Evolutionary conservation across 2,329 filamentous ascomycete species (phyloP).

Genomic region (Metarhizium rileyi): DNA sequence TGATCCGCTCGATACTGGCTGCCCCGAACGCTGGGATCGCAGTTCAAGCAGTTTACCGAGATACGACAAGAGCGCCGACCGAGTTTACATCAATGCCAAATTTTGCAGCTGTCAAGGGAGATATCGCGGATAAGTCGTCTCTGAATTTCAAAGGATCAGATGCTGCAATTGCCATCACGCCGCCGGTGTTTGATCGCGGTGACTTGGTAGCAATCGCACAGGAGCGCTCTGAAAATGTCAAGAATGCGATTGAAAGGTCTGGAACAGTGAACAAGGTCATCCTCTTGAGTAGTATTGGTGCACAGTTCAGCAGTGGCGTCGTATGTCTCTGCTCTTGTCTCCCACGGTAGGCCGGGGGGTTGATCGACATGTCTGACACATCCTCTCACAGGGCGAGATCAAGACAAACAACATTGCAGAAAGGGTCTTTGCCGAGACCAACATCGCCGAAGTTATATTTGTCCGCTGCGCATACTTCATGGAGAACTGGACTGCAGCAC

Average conservation of each 20-base stretch:
- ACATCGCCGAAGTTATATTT: slow-evolving; percentile 18
- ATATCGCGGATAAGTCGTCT: slow-evolving; percentile 17
- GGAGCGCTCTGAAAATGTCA: slow-evolving; percentile 19
- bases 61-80: slow-evolving; percentile 17
- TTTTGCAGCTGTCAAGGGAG: slow-evolving; percentile 20
- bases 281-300: slow-evolving; percentile 21
- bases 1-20: slow-evolving; percentile 19
- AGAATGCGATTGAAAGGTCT: slow-evolving; percentile 16
- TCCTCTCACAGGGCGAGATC: slow-evolving; percentile 23
- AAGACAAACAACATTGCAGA: slow-evolving; percentile 25
- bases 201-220: slow-evolving; percentile 14
- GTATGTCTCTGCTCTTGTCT: slow-evolving; percentile 12
- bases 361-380: background rate
- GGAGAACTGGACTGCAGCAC: slow-evolving; percentile 25
- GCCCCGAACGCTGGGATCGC: slow-evolving; percentile 2
- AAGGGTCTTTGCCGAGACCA: slow-evolving; percentile 8
- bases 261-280: slow-evolving; percentile 20
- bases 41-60: slow-evolving; percentile 21
- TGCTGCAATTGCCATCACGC: slow-evolving; percentile 22
- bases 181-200: slow-evolving; percentile 16
- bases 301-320: slow-evolving; percentile 21
- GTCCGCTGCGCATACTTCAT: slow-evolving; percentile 27
- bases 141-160: slow-evolving; percentile 22
- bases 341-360: background rate
- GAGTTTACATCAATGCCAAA: slow-evolving; percentile 16